Base-by-base conservation (phyloP, 768 basidiomycete species). In the Leucogyrophana mollusca region DNA sequence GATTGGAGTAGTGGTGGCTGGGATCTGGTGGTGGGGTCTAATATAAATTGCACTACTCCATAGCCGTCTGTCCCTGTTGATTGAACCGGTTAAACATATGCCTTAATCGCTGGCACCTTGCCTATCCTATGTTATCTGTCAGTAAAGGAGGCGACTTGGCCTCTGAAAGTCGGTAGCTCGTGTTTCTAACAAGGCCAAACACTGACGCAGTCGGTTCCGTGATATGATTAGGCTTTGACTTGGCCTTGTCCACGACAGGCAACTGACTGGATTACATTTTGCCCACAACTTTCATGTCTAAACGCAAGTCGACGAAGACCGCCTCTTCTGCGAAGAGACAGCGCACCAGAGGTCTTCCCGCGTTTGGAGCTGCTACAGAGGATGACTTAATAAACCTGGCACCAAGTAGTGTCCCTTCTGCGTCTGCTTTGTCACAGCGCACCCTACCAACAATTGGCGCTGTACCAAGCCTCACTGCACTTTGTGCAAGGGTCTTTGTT, bases 401-500 rank as follows among this genome's bases (percentile, higher is more conserved):
- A 40, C 46, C 72, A 58, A 50, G 56, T 46, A 59, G 56, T 33
- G 66, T 68, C 7, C 74, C 80, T 1, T 78, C 81, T 0, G 76
- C 82, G 8, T 70, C 77, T 18, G 74, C 73, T 1, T 64, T 74
- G 39, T 83, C 82, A 7, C 73, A 62, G 11, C 73, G 82, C 6
- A 45, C 43, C 10, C 54, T 77, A 23, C 60, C 70, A 4, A 49
- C 43, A 22, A 61, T 45, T 14, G 55, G 35, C 10, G 37, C 60
- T 21, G 57, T 79, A 10, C 76, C 78, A 1, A 51, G 77, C 0
- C 59, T 86, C n/a, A 61, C 72, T 7, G 66, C 70, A 0, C 55
- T 83, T 16, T 82, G 79, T 52, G 71, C 73, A 4, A 73, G 77
- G 21, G 61, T 69, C 5, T 83, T 86, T 47, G 81, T 74, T 22